phyloP scores from a whole-genome alignment of 306 rosid species.

The Fragaria ananassa region DNA sequence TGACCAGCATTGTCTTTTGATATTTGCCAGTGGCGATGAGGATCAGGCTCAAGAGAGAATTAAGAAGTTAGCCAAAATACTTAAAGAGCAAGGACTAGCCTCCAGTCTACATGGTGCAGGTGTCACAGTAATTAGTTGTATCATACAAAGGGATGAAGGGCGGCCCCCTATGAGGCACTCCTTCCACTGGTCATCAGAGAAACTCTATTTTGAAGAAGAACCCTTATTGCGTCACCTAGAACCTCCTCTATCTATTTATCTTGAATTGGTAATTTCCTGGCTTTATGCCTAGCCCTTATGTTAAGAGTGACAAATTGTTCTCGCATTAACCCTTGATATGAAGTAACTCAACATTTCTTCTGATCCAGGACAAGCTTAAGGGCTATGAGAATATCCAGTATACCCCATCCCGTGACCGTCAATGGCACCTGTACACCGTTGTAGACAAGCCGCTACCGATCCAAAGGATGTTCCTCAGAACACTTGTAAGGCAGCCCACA shows the following conservation, averaged over 20 bases:
- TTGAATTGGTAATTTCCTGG: conserved; percentile 63
- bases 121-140: conserved; percentile 88
- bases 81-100: conserved; percentile 76
- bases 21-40: conserved; percentile 87
- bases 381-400: conserved; percentile 70
- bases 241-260: conserved; percentile 96
- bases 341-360: conserved; percentile 28
- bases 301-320: conserved; percentile 1
- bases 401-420: conserved; percentile 95
- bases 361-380: conserved; percentile 83
- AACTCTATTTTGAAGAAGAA: conserved; percentile 70
- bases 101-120: conserved; percentile 64
- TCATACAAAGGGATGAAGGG: conserved; percentile 98
- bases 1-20: conserved; percentile 30
- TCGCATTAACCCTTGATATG: conserved; percentile 20
- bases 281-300: neutral
- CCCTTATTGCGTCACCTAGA: conserved; percentile 94
- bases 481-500: conserved; percentile 88
- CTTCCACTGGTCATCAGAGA: conserved; percentile 87
- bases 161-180: conserved; percentile 99
- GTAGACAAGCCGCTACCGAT: conserved; percentile 66
- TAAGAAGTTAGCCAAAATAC: conserved; percentile 82
- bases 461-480: conserved; percentile 92
- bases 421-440: conserved; percentile 92
- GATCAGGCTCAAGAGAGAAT: conserved; percentile 98